Evolutionary conservation across 2,329 filamentous ascomycete species (phyloP), one percentile per base, ranked within the genome.

Genomic region (Coleophoma crateriformis): DNA sequence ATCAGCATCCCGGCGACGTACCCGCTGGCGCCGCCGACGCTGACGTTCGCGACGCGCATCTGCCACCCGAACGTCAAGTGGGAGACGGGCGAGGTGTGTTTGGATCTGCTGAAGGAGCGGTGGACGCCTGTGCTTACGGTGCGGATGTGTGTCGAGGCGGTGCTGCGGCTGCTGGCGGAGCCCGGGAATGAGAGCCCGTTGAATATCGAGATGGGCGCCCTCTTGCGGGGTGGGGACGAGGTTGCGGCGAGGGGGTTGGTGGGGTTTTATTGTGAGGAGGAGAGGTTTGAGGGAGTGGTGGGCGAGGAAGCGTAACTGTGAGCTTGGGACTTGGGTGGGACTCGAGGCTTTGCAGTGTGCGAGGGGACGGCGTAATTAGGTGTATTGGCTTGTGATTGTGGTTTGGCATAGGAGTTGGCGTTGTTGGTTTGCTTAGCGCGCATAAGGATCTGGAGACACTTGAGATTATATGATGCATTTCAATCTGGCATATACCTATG

Each of bases 101-200:
- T 97, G 27, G 94, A 96, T 64, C 77, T 97, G 54, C 76, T 99
- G 52, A 78, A 79, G 63, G 78, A 85, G 49, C 78, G 79, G 15
- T 97, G 92, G 92, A 87, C 88, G 51, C 88, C 91, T 1, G 84
- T 89, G 15, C 94, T 96, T 68, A 91, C 85, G 38, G 78, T 97
- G 78, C 85, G 34, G 81, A 85, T 61, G 87, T 85, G 53, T 72
- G 41, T 92, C 61, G 84, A 87, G 59, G 82, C 82, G 43, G 78
- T 92, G 55, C 80, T 87, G 57, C 78, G 87, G 71, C 74, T 94
- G 59, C 72, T 89, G 50, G 75, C 71, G 22, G 81, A 76, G 54
- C 85, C 87, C 1, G 88, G 84, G 65, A 77, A 82, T 43, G 87
- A 92, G 62, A 85, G 79, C 57, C 88, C 88, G 59, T 72, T 94